phyloP scores from a whole-genome alignment of 108 stramenopile genomes.

The Cylindrotheca closterium region DNA sequence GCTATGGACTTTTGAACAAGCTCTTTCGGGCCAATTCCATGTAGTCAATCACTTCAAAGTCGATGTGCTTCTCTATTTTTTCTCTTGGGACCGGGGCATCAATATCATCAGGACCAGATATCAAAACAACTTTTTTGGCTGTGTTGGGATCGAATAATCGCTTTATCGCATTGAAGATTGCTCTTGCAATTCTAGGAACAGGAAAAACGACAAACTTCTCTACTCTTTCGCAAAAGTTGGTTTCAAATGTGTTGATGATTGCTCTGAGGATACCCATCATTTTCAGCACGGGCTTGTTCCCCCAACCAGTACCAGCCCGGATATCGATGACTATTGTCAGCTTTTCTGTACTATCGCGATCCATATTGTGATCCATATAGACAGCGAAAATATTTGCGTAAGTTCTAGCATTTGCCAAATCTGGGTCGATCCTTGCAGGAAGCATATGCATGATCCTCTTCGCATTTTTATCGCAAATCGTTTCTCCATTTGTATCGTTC shows the following conservation, averaged over 20 bases:
- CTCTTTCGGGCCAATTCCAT: not conserved
- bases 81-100: not conserved
- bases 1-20: too few relatives aligned
- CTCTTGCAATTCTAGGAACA: slow-evolving; percentile 46
- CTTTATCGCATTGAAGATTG: slow-evolving; percentile 57
- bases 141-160: slow-evolving; percentile 60
- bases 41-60: not conserved
- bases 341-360: slow-evolving; percentile 46
- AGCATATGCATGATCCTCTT: slow-evolving; percentile 42
- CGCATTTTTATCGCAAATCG: slow-evolving; percentile 27
- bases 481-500: slow-evolving; percentile 18
- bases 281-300: slow-evolving; percentile 45
- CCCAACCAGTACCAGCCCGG: slow-evolving; percentile 70
- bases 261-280: slow-evolving; percentile 49
- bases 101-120: slow-evolving; percentile 15
- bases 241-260: slow-evolving; percentile 28
- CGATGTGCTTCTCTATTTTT: not conserved
- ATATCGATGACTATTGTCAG: slow-evolving; percentile 60
- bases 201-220: slow-evolving; percentile 57
- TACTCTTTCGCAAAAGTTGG: slow-evolving; percentile 50
- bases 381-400: slow-evolving; percentile 60
- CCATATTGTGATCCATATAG: slow-evolving; percentile 55
- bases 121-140: slow-evolving; percentile 42
- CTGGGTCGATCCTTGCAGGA: slow-evolving; percentile 58
- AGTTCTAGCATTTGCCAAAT: slow-evolving; percentile 39